Conservation (phyloP, 176 grass and related monocot genomes). For the Oryza rufipogon region DNA sequence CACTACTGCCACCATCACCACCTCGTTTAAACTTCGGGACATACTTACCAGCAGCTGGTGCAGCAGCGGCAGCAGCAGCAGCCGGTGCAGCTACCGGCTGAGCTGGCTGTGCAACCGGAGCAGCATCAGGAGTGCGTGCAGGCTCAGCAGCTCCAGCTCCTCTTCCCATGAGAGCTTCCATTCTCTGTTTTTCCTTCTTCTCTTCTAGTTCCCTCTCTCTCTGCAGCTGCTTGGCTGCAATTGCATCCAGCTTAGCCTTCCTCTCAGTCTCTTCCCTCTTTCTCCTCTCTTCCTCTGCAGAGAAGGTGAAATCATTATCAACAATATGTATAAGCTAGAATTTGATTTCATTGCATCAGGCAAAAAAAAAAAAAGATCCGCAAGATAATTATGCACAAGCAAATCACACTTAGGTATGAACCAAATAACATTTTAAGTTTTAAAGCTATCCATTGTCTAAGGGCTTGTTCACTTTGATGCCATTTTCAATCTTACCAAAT, state of each 20-base stretch:
- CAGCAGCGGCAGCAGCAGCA: conserved; percentile 6
- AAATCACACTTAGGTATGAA: not conserved
- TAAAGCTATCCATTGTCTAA: not conserved
- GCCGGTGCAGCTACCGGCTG: conserved; percentile 48
- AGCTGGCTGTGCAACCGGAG: conserved; percentile 31
- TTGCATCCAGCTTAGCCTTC: conserved; percentile 89
- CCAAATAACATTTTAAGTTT: not conserved
- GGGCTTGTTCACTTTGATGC: too few relatives aligned
- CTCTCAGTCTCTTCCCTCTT: conserved; percentile 78
- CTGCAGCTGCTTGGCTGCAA: conserved; percentile 72
- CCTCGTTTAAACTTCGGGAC: conserved; percentile 56
- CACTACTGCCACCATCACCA: conserved; percentile 23
- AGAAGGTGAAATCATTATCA: conserved; percentile 13
- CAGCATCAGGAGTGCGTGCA: conserved; percentile 1
- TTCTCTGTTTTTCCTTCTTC: conserved; percentile 62
- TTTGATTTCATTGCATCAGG: not conserved
- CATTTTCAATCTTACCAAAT: too few relatives aligned
- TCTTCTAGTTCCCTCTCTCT: conserved; percentile 84
- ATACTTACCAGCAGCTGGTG: conserved; percentile 58
- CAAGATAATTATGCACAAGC: not conserved
- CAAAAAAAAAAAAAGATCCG: not conserved
- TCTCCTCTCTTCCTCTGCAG: conserved; percentile 87
- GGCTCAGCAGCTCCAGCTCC: conserved; percentile 43
- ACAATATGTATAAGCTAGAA: conserved; percentile 12
- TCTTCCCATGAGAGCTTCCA: conserved; percentile 56